Conservation (phyloP, 768 basidiomycete genomes). For the Hypholoma sublateritium region DNA sequence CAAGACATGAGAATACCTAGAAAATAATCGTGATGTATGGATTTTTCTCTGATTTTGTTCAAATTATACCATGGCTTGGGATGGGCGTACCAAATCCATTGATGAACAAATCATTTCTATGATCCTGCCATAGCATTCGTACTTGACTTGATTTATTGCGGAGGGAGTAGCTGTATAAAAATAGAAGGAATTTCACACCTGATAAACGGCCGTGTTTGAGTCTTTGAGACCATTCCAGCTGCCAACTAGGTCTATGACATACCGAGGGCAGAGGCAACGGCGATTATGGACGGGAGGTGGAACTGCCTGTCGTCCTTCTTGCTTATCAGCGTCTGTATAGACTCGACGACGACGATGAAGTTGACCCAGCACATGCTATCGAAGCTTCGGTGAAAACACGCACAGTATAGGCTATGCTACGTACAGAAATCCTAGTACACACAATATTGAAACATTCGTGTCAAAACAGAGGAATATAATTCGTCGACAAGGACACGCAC, state of each 20-base stretch:
- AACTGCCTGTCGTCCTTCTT: conserved; percentile 57
- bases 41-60: too few species aligned
- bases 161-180: conserved; percentile 82
- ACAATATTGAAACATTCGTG: conserved; percentile 21
- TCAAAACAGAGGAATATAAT: conserved; percentile 9
- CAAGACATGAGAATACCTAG: conserved; percentile 62
- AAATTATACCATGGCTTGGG: too few species aligned
- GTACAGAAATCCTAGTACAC: conserved; percentile 27
- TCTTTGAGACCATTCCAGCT: not conserved
- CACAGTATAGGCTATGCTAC: not conserved
- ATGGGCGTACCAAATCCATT: conserved; percentile 61
- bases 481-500: conserved; percentile 30
- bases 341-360: conserved; percentile 88
- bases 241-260: conserved; percentile 12
- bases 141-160: conserved; percentile 88
- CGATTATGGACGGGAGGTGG: conserved; percentile 79
- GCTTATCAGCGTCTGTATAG: conserved; percentile 64
- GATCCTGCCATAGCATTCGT: conserved; percentile 92
- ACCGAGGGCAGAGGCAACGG: conserved; percentile 85
- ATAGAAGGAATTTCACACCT: conserved; percentile 86
- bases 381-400: too few species aligned
- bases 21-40: too few species aligned
- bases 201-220: not conserved
- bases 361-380: conserved; percentile 89
- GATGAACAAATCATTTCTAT: conserved; percentile 87